A percentile compares a stretch with the other conserved stretches of the same genome.
phyloP scores from a whole-genome alignment of 2,329 filamentous ascomycete genomes.

The Botrytis fragariae region DNA sequence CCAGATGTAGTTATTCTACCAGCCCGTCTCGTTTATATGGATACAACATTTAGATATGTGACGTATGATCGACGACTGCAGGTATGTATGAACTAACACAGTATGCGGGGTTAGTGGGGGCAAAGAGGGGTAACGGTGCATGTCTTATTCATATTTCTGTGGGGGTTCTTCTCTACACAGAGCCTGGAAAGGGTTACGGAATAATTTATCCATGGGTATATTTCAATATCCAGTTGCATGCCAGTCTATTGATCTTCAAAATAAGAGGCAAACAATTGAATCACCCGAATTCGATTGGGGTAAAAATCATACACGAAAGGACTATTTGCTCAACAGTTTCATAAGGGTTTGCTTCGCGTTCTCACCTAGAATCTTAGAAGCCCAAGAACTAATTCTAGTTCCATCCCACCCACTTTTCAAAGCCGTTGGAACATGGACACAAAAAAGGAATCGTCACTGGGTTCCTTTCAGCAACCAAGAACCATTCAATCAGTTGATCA shows the following conservation, averaged over 20 bases:
- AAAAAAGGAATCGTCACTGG: background rate
- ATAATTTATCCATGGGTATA: background rate
- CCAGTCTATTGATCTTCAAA: background rate
- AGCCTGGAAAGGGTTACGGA: background rate
- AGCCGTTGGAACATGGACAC: background rate
- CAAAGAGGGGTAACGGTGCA: background rate
- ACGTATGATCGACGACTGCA: background rate
- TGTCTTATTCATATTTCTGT: background rate
- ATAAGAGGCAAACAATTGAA: background rate
- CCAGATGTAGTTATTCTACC: too few species aligned
- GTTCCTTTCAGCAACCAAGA: background rate
- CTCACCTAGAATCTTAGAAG: background rate
- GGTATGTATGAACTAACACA: background rate
- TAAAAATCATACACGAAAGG: background rate
- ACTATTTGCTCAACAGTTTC: background rate
- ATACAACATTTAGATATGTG: background rate
- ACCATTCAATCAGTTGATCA: background rate
- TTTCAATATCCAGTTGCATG: background rate
- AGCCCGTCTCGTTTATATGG: background rate
- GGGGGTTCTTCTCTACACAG: background rate
- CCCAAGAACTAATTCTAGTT: background rate
- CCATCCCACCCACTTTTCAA: background rate
- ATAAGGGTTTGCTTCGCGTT: background rate
- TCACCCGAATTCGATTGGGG: background rate
- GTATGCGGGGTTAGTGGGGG: background rate